Conservation (phyloP, 306 rosid genomes). For the Rosa rugosa region DNA sequence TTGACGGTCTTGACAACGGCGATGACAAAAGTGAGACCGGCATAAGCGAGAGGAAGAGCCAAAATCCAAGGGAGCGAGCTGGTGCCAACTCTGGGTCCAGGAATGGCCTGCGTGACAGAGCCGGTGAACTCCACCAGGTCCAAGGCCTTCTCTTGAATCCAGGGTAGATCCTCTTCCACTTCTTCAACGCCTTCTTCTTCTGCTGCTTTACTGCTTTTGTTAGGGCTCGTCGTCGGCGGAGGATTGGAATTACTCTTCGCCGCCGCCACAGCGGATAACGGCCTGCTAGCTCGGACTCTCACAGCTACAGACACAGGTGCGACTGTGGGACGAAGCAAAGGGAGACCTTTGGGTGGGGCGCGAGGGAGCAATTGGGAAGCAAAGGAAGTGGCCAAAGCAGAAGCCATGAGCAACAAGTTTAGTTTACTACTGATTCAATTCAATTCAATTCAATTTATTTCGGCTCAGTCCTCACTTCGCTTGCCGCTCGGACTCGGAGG, state of each 20-base stretch:
- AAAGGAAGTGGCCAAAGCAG: slow-evolving; percentile 24
- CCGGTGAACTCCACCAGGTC: slow-evolving; percentile 95
- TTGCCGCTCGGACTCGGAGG: background rate
- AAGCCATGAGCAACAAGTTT: slow-evolving; percentile 24
- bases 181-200: slow-evolving; percentile 42
- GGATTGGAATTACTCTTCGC: slow-evolving; percentile 18
- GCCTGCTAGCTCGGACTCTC: slow-evolving; percentile 4
- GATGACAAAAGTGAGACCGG: slow-evolving; percentile 63
- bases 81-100: slow-evolving; percentile 88
- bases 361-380: slow-evolving; percentile 43
- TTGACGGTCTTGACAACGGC: slow-evolving; percentile 69
- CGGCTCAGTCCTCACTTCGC: too few species aligned
- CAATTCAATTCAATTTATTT: background rate
- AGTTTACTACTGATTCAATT: background rate
- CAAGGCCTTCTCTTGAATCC: slow-evolving; percentile 95
- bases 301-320: background rate
- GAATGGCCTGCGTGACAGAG: slow-evolving; percentile 83
- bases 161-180: slow-evolving; percentile 84
- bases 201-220: slow-evolving; percentile 10
- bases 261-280: slow-evolving; percentile 23
- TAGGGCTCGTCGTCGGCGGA: background rate
- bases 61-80: slow-evolving; percentile 90
- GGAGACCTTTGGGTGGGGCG: slow-evolving; percentile 12
- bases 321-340: background rate
- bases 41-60: slow-evolving; percentile 78